A percentile compares a stretch with the other conserved stretches of the same genome.
Evolutionary conservation across 495 filamentous ascomycete species (phyloP).

Genomic region (Trichoderma orchidacearum): DNA sequence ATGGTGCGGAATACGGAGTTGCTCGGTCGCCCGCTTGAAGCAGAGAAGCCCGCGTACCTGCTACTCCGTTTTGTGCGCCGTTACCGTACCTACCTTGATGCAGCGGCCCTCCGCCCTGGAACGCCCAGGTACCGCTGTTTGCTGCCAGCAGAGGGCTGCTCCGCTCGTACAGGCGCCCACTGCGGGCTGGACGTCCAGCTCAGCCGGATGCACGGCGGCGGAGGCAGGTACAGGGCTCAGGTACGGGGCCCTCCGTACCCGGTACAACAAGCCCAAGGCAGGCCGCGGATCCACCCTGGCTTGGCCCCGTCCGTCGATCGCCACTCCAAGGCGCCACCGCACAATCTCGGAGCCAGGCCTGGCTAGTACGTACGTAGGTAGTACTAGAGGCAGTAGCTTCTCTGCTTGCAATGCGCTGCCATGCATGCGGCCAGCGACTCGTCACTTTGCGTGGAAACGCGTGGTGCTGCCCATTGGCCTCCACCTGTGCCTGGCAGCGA

Average conservation of each 20-base stretch:
- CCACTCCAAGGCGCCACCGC: not conserved
- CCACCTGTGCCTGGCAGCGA: not conserved
- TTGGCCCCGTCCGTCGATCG: not conserved
- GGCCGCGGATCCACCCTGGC: no score
- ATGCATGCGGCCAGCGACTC: not conserved
- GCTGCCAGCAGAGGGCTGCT: not conserved
- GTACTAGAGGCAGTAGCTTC: no score
- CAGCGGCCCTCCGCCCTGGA: not conserved
- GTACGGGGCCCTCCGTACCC: not conserved
- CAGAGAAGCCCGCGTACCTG: no score
- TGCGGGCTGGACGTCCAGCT: not conserved
- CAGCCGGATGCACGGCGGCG: not conserved
- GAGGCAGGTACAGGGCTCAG: not conserved
- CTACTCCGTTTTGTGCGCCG: no score
- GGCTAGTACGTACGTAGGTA: no score
- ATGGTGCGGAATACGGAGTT: no score
- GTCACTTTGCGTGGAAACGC: not conserved
- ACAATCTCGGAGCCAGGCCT: not conserved
- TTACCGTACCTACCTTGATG: no score
- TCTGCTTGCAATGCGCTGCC: not conserved
- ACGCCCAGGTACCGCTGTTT: not conserved
- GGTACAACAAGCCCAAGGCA: no score
- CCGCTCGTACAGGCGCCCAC: not conserved
- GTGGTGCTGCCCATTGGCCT: slow-evolving; percentile 1
- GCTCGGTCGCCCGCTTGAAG: no score